phyloP scores from a whole-genome alignment of 176 grass and related monocot genomes.

The Chrysopogon serrulatus region DNA sequence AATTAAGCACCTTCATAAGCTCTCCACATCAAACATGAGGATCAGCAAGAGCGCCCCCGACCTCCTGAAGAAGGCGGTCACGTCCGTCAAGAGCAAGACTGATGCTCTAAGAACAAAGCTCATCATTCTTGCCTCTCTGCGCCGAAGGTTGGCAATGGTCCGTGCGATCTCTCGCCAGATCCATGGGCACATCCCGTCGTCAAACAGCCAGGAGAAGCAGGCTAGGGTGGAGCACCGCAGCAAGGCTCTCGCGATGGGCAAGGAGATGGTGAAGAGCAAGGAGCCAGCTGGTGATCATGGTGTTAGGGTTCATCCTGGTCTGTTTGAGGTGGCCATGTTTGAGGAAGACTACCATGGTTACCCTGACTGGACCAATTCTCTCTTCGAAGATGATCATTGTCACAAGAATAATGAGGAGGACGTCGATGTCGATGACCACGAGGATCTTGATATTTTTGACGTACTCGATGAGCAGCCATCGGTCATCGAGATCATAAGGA shows the following conservation, averaged over 20 bases:
- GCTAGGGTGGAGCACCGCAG: not conserved
- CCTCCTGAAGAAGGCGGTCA: slow-evolving; percentile 64
- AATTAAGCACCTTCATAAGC: not conserved
- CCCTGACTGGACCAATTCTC: slow-evolving; percentile 33
- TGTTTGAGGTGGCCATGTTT: not conserved
- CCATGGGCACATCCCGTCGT: slow-evolving; percentile 23
- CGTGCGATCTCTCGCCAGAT: slow-evolving; percentile 49
- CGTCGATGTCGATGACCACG: not conserved
- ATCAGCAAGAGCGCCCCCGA: slow-evolving; percentile 44
- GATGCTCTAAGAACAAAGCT: slow-evolving; percentile 45
- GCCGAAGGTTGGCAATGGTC: slow-evolving; percentile 33
- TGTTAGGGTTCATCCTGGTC: not conserved
- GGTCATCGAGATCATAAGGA: slow-evolving; percentile 67
- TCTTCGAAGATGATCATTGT: slow-evolving; percentile 29
- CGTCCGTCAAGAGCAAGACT: slow-evolving; percentile 49
- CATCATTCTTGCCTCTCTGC: slow-evolving; percentile 43
- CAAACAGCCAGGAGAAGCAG: not conserved
- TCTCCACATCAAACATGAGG: slow-evolving; percentile 37
- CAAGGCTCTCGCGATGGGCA: slow-evolving; percentile 35
- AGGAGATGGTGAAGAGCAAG: not conserved
- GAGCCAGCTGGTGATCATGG: not conserved
- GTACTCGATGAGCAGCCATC: not conserved
- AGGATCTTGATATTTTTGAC: not conserved
- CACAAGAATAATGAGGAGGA: not conserved
- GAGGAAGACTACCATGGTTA: slow-evolving; percentile 1